These are phyloP conservation scores for Ogataea paradorogensis DNA, from an alignment of 805 yeast genomes.

Conservation along the genomic window DNA sequence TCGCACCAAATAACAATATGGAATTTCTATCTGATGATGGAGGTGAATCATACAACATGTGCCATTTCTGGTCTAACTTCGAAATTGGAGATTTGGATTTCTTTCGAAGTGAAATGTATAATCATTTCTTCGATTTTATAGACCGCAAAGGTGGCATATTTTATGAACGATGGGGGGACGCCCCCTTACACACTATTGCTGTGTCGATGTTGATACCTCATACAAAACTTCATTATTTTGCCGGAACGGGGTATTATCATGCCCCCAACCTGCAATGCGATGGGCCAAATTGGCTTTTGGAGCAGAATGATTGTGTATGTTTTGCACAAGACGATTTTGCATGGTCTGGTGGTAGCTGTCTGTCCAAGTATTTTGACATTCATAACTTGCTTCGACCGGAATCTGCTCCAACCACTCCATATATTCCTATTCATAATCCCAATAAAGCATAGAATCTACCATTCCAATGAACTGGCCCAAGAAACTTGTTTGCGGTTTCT, in stretches of 20 bases:
- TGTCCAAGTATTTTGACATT: constrained; percentile 42
- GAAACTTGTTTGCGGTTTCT: constrained; percentile 23
- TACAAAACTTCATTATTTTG: constrained; percentile 36
- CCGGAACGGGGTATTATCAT: constrained; percentile 54
- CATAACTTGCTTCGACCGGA: constrained; percentile 29
- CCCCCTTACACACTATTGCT: constrained; percentile 33
- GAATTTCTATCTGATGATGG: constrained; percentile 47
- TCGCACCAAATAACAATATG: constrained; percentile 47
- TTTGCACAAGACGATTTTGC: constrained; percentile 46
- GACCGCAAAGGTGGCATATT: constrained; percentile 64
- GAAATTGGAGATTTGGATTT: constrained; percentile 59
- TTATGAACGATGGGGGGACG: constrained; percentile 64
- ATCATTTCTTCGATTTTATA: constrained; percentile 52
- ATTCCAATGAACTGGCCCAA: constrained; percentile 33
- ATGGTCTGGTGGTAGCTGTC: constrained; percentile 49
- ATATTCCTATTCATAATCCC: constrained; percentile 28
- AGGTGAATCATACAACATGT: constrained; percentile 45
- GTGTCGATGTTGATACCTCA: constrained; percentile 30
- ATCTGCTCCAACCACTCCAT: constrained; percentile 24
- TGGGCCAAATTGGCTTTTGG: constrained; percentile 43
- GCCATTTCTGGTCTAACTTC: constrained; percentile 67
- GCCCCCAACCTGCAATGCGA: constrained; percentile 61
- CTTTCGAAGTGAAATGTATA: constrained; percentile 55
- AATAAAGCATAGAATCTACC: constrained; percentile 20
- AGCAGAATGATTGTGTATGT: constrained; percentile 50